Evolutionary conservation across 305 asterid species (phyloP), one percentile per base, ranked within the genome.

Genomic region (Fraxinus xanthoxyloides): DNA sequence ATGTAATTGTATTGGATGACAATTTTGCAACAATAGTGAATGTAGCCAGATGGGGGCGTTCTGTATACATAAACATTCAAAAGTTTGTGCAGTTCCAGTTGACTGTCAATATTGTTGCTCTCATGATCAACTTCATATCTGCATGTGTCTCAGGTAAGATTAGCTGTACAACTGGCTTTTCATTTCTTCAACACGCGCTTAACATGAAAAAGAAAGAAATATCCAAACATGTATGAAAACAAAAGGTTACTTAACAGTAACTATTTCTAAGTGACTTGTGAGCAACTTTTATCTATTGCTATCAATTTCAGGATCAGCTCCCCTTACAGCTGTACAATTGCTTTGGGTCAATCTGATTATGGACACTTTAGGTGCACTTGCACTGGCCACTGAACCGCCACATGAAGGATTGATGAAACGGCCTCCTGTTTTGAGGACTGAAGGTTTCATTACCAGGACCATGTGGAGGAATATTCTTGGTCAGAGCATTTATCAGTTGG

Each of bases 21-120:
- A 94, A 94, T 86, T 97, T 97, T 84, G 79, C 97, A 74, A 97
- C 99, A 59, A 94, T 97, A 19, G 99, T 97, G 26, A 97, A 91
- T 35, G 98, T 97, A 6, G 99, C 97, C 24, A 94, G 89, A 87
- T 94, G 98, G 99, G 99, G 99, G 40, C 97, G 99, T 30, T 82
- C 99, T 12, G 99, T 94, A 78, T 97, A 97, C 86, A 94, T 97
- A 85, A 97, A 97, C 87, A 97, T 97, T 72, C 98, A 97, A 85
- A 97, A 96, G 85, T 96, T 96, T 79, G 99, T 96, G 82, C 99
- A 96, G 84, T 96, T 96, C 86, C 99, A 96, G 89, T 82, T 94
- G 85, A 97, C 99, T 23, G 97, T 96, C 48, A 96, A 96, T 86
- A 89, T 96, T 56, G 98, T 96, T 80, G 98, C 99, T 82, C 97